These are phyloP conservation scores for Eutypella sp. DNA, from an alignment of 2,329 filamentous ascomycete genomes.

Conservation along the genomic window DNA sequence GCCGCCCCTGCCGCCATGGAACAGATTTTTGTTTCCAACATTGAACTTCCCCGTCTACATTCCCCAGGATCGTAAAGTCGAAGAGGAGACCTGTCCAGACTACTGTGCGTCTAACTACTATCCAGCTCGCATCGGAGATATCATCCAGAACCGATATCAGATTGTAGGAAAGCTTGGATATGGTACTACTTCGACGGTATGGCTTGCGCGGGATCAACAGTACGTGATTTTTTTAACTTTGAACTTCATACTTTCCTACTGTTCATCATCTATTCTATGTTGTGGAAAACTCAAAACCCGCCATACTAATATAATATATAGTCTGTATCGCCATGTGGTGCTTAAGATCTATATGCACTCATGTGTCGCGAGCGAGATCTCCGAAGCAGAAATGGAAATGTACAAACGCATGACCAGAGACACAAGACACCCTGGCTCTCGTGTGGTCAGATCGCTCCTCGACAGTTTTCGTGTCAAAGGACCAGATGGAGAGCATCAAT, in stretches of 20 bases:
- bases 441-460: conserved; percentile 27
- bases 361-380: conserved; percentile 15
- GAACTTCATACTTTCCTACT: neutral
- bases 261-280: neutral
- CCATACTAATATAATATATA: no score
- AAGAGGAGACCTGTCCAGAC: conserved; percentile 7
- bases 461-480: conserved; percentile 33
- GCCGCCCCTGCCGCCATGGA: no score
- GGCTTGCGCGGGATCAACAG: conserved; percentile 17
- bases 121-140: conserved; percentile 8
- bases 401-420: conserved; percentile 32
- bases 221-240: conserved; percentile 1
- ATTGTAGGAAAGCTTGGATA: conserved; percentile 19
- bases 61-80: conserved; percentile 4
- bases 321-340: conserved; percentile 25
- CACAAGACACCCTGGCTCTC: conserved; percentile 26
- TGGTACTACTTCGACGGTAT: conserved; percentile 16
- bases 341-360: conserved; percentile 27
- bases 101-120: conserved; percentile 6
- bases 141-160: conserved; percentile 15
- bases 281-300: no score
- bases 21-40: no score
- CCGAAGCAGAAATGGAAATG: conserved; percentile 35
- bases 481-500: conserved; percentile 30
- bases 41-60: no score